Evolutionary conservation across 768 basidiomycete species (phyloP), one percentile per base, ranked within the genome.

Genomic region (Naganishia friedmannii): DNA sequence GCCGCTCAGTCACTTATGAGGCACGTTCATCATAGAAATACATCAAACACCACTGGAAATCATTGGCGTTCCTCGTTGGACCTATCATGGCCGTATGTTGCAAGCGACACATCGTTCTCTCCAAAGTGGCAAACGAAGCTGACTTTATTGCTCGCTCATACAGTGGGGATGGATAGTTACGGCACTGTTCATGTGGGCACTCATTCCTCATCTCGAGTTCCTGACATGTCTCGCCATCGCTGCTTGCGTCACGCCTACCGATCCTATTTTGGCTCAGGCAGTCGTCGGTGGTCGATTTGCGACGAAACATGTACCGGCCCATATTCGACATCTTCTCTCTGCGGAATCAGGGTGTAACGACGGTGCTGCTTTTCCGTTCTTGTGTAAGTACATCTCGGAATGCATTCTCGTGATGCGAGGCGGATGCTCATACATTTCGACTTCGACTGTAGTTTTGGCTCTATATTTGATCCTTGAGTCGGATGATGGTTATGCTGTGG

Each of bases 271-370:
- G 63, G 93, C 93, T 0, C 90, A 92, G 21, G 91, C 93, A 10
- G 93, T 93, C 88, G 77, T 89, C 13, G 95, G 95, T 76, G 95
- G 95, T 37, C 94, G 91, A 83, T 99, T 92, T 83, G 96, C 96
- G 2, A 91, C 97, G 80, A 96, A 97, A 79, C 95, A 97, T 76
- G 95, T 98, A 1, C 84, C 84, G 6, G 80, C 82, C 7, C 88
- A 91, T 65, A 84, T 98, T 28, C 87, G 94, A 58, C 89, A 87
- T 28, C 85, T 96, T 53, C 83, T 96, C 8, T 86, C 90, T 0
- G 92, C 91, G 6, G 95, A 97, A 82, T 89, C 88, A 68, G 95
- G 92, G 9, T 92, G 92, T 77, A 99, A 98, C 79, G 96, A 99
- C 72, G 96, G 96, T 39, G 95, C 95, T 0, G 93, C 94, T 0